These are phyloP conservation scores for Puccinia sorghi DNA, from an alignment of 1,284 basidiomycete genomes.

Conservation along the genomic window DNA sequence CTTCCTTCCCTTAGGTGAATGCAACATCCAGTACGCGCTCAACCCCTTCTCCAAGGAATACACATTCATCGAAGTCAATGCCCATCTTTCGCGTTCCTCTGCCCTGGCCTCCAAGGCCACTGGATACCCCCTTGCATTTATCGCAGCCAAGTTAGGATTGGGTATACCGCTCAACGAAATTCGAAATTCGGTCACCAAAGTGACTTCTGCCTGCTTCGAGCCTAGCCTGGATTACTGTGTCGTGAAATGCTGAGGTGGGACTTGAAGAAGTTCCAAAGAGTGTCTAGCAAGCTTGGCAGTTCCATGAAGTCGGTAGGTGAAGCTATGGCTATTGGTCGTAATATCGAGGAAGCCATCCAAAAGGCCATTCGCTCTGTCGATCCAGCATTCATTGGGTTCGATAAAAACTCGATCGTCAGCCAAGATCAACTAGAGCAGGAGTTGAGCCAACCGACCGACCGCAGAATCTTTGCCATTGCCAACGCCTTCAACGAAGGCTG, in stretches of 20 bases:
- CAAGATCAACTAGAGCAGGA: constrained; percentile 78
- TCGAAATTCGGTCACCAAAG: too few species aligned
- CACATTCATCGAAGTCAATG: constrained; percentile 99
- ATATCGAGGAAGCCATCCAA: constrained; percentile 97
- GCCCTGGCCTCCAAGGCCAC: constrained; percentile 98
- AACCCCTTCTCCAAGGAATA: too few species aligned
- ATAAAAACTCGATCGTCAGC: constrained; percentile 65
- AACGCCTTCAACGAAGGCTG: too few species aligned
- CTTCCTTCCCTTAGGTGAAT: too few species aligned
- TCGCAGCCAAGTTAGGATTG: too few species aligned
- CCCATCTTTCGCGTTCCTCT: constrained; percentile 94
- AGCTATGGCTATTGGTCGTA: constrained; percentile 97
- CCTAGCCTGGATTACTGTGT: constrained; percentile 95
- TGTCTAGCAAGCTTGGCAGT: constrained; percentile 80
- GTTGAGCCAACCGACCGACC: constrained; percentile 82
- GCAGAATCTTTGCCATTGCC: constrained; percentile 88
- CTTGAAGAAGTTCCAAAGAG: constrained; percentile 92
- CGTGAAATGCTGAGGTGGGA: constrained; percentile 98
- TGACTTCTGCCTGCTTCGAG: constrained; percentile 96
- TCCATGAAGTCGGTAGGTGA: constrained; percentile 99
- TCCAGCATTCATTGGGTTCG: too few species aligned
- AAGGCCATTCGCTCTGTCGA: constrained; percentile 97
- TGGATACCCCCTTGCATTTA: too few species aligned
- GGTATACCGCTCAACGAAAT: too few species aligned
- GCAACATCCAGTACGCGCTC: too few species aligned